Base-by-base conservation (phyloP, 805 yeast species). In the Priceomyces castillae region DNA sequence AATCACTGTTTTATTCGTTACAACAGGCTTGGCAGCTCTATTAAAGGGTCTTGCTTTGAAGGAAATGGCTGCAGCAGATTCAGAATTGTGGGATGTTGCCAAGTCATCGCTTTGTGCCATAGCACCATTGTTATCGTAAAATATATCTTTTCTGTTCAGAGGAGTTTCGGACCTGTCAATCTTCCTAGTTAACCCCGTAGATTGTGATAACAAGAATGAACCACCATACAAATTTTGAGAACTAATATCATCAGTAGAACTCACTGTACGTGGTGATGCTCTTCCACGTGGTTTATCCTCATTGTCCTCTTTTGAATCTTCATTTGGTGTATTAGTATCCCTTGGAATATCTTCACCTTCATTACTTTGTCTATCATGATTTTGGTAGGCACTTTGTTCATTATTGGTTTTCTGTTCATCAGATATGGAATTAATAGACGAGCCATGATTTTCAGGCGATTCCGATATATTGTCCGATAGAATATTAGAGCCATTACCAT, bases 121-220 rank as follows among this genome's bases (percentile, higher is more conserved):
- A 38, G 30, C 42, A 11, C 42, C 36, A 16, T 38, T 41, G 23
- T 40, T 42, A 11, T 22, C 41, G 17, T 12, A 26, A 34, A 22
- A 7, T n/a, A 20, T 14, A 18, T 35, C 39, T 7, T 33, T 33
- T 11, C 36, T 28, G 19, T 28, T 39, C 10, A 46, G 44, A 9
- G 53, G 43, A 23, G 17, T 37, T 12, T 22, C 41, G 9, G 41
- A 20, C 2, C 33, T 38, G 34, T 63, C 64, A 1, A 71, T 46
- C 46, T 71, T 69, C 41, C 64, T 61, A 4, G 67, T 62, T 35
- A 69, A 46, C 2, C 76, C 76, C 0, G 76, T 71, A 2, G 73
- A 67, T 46, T 71, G 76, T 2, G 75, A 70, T 16, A 71, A 50
- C 36, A 70, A 57, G 12, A 71, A 51, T 7, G 73, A 67, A 3